A percentile compares a stretch with the other conserved stretches of the same genome.
Conservation (phyloP, 2,329 filamentous ascomycete species). For the Penicillium sp. region DNA sequence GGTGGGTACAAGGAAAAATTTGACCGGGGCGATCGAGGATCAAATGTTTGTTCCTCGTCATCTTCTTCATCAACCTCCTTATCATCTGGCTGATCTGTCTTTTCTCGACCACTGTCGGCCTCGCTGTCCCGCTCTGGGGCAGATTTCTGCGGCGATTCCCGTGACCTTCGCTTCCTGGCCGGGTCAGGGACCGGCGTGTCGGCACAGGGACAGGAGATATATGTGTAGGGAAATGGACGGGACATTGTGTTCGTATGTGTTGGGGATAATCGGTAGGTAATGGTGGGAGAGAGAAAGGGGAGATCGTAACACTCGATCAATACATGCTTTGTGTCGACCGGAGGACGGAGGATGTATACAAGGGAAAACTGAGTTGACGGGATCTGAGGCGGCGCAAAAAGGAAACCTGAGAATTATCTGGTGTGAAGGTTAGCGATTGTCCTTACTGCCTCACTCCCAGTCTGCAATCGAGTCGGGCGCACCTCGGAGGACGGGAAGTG, state of each 20-base stretch:
- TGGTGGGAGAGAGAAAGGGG: not conserved
- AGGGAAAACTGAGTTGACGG: not conserved
- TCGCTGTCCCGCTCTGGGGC: slow-evolving; percentile 24
- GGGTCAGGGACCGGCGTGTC: slow-evolving; percentile 49
- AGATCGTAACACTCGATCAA: slow-evolving; percentile 13
- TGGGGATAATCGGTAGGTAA: not conserved
- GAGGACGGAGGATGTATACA: slow-evolving; percentile 2
- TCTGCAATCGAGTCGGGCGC: not conserved
- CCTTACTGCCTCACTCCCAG: not conserved
- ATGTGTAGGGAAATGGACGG: slow-evolving; percentile 63
- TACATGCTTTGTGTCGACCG: slow-evolving; percentile 23
- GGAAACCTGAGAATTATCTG: not conserved
- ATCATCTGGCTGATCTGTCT: slow-evolving; percentile 22
- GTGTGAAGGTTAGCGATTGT: not conserved
- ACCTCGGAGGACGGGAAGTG: slow-evolving; percentile 7
- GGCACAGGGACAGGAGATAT: slow-evolving; percentile 66
- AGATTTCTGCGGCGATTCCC: slow-evolving; percentile 37
- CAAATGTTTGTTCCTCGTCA: slow-evolving; percentile 68
- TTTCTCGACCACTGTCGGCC: slow-evolving; percentile 5
- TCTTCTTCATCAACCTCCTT: slow-evolving; percentile 63
- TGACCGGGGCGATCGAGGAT: slow-evolving; percentile 79
- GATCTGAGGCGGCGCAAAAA: not conserved
- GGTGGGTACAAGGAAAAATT: slow-evolving; percentile 92
- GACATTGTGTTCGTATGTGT: slow-evolving; percentile 45
- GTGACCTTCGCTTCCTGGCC: slow-evolving; percentile 41